A percentile compares a stretch with the other conserved stretches of the same genome.
These are phyloP conservation scores for Bipolaris zeicola DNA, from an alignment of 2,329 filamentous ascomycete genomes.

Conservation along the genomic window DNA sequence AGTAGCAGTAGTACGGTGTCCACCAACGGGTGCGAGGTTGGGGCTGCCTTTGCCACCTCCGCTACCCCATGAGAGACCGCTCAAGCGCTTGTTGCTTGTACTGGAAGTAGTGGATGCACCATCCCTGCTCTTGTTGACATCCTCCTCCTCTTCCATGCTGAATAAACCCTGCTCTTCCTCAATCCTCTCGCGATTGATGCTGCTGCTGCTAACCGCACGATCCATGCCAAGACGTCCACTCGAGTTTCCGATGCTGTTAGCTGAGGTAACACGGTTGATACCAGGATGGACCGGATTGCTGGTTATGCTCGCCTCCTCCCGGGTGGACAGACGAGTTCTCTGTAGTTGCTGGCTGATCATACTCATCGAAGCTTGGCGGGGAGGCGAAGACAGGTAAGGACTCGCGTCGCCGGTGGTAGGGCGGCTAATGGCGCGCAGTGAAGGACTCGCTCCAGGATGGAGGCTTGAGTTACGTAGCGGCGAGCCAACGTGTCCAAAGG, in stretches of 20 bases:
- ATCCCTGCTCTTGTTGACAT: conserved; percentile 40
- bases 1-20: conserved; percentile 29
- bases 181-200: conserved; percentile 49
- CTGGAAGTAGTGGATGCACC: conserved; percentile 43
- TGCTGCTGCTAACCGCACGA: conserved; percentile 49
- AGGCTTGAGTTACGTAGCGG: conserved; percentile 67
- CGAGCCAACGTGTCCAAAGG: conserved; percentile 67
- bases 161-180: conserved; percentile 52
- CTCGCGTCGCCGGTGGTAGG: conserved; percentile 56
- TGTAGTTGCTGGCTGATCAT: conserved; percentile 65
- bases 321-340: conserved; percentile 50
- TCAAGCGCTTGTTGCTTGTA: conserved; percentile 45
- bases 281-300: conserved; percentile 65
- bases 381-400: conserved; percentile 60
- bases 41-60: conserved; percentile 46
- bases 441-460: conserved; percentile 57
- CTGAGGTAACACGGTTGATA: conserved; percentile 57
- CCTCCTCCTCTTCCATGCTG: conserved; percentile 51
- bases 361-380: conserved; percentile 63
- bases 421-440: conserved; percentile 57
- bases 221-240: conserved; percentile 43
- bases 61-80: conserved; percentile 46
- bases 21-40: conserved; percentile 42
- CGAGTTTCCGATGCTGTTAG: conserved; percentile 40
- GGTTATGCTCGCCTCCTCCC: conserved; percentile 35